Evolutionary conservation across 164 flowering plant species (phyloP), one percentile per base, ranked within the genome.

Genomic region (Sextonia rubra): DNA sequence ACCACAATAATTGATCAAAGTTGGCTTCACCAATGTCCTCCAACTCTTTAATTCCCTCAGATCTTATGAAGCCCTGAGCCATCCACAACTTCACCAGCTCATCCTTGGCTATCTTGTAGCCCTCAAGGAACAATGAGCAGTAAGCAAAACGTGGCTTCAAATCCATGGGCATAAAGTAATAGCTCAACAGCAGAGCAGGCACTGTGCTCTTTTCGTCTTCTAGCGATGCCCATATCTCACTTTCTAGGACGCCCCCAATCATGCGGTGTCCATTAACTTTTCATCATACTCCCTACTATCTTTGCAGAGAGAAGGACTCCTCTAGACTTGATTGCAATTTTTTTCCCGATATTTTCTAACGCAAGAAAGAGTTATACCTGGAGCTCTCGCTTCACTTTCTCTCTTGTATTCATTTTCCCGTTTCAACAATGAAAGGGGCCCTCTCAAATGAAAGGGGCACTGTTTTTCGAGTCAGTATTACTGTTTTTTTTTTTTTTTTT

Each of bases 91-190:
- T 64, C 17, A 79, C 69, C 17, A 79, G 24, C 12, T 22, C 29
- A 14, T 72, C 68, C 60, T 69, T 75, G 3, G 27, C n/a, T 23
- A 75, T 66, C 0, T 12, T 14, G 12, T 32, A 52, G 20, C 65
- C 71, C 47, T 75, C 69, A 1, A 76, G 81, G 48, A 72, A 79
- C 14, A 79, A 23, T 3, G 76, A 75, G 70, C 81, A 79, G 66
- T 60, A 79, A 0, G 69, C 68, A 61, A 79, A 75, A 24, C 78
- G 70, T n/a, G 48, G 70, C 69, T 66, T 78, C 26, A 78, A 69
- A 62, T 66, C 63, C 49, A 70, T 29, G 25, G 78, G 78, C 23
- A 75, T 26, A 61, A 69, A 52, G 24, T 72, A 22, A 26, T 75
- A 75, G 49, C 78, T 75, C 29, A 79, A 23, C 52, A 30, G 48